phyloP scores from a whole-genome alignment of 192 early-diverging fungal genomes.

The Mortierella claussenii region DNA sequence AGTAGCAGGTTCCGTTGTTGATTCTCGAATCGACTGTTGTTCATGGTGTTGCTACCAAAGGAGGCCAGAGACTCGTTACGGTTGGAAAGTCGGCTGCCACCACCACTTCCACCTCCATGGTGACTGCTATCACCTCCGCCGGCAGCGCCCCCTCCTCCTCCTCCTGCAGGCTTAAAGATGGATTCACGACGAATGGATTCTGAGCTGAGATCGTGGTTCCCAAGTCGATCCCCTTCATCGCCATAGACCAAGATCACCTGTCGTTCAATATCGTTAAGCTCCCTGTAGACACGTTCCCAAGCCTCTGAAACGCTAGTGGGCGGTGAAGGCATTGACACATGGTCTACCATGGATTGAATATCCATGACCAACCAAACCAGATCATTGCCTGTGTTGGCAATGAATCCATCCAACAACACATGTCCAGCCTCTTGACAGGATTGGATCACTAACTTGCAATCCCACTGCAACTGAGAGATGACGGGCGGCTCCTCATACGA shows the following conservation, averaged over 20 bases:
- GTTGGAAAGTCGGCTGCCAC: conserved; percentile 22
- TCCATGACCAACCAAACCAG: conserved; percentile 40
- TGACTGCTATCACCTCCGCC: too few species aligned
- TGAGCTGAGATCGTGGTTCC: conserved; percentile 36
- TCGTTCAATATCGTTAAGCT: conserved; percentile 52
- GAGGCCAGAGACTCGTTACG: conserved; percentile 49
- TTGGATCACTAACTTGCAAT: conserved; percentile 36
- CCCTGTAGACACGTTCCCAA: conserved; percentile 49
- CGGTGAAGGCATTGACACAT: conserved; percentile 18
- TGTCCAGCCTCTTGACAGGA: conserved; percentile 43
- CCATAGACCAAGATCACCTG: conserved; percentile 52
- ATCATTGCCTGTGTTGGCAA: conserved; percentile 40
- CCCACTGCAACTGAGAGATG: conserved; percentile 39
- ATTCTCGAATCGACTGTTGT: conserved; percentile 59
- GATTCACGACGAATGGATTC: conserved; percentile 44
- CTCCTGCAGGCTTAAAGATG: conserved; percentile 18
- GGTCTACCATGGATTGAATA: conserved; percentile 18
- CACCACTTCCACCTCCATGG: conserved; percentile 14
- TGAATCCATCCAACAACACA: conserved; percentile 33
- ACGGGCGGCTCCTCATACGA: conserved; percentile 47
- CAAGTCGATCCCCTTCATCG: conserved; percentile 25
- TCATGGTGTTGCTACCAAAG: conserved; percentile 44
- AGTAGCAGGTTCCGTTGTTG: conserved; percentile 59
- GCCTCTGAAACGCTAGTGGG: conserved; percentile 39
- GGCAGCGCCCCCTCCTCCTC: too few species aligned